Base-by-base conservation (phyloP, 2,329 filamentous ascomycete genomes). In the Epichloe gansuensis region DNA sequence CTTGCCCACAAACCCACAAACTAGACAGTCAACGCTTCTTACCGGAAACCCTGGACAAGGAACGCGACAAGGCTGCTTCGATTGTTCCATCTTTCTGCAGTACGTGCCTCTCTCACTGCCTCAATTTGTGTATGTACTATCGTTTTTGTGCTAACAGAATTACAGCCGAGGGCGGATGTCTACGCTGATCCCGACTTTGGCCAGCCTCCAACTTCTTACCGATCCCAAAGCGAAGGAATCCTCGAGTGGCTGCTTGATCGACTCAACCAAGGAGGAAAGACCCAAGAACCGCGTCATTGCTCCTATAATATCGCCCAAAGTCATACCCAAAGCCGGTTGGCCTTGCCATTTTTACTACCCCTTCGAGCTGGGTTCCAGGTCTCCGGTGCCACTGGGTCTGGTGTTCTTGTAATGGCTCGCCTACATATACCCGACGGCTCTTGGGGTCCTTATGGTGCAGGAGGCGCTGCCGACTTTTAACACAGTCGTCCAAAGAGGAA, bases 21-120 rank as follows among this genome's bases (percentile, higher is more conserved):
- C 74, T 95, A 39, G 89, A 89, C n/a, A 70, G 69, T 47, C 89
- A 95, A 67, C 85, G 87, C 23, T 95, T 95, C 68, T 85, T 90
- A 78, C 89, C 89, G 1, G 87, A 85, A 51, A 84, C 84, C 1
- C 73, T 95, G 57, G 89, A 95, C 64, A 89, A 89, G 66, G 90
- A 95, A 71, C 86, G 85, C 59, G 89, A 95, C 68, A 95, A 95
- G 72, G 88, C 89, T 1, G 89, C 89, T 36, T 74, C 87, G 12
- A 95, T 95, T 47, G 66, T 95, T 27, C 80, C 80, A 63, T 86
- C 82, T 56, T 96, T 96, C 68, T 95, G 89, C 74, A 93, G 83
- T 86, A 74, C 61, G 81, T 66, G 39, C 15, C 2, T 1, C 0
- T 25, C 0, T 25, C 13, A 12, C 17, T 3, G 11, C 3, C 13